Conservation (phyloP, 2,329 filamentous ascomycete genomes). For the Nannizziopsis arthrosporioides region DNA sequence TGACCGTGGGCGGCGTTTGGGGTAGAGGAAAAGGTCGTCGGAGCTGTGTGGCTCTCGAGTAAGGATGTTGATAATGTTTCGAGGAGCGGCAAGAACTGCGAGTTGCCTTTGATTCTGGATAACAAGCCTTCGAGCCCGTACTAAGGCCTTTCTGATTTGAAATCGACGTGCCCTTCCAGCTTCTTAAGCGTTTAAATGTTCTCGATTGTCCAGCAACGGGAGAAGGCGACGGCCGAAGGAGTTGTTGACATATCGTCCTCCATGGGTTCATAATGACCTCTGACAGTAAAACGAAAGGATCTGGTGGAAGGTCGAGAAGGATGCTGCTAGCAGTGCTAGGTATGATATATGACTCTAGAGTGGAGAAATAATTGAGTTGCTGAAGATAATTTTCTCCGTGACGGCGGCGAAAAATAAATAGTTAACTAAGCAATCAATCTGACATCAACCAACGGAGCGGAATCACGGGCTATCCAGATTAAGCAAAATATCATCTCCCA, state of each 20-base stretch:
- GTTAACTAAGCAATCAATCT: background rate
- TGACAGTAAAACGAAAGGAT: too few relatives aligned
- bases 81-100: background rate
- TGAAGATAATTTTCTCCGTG: background rate
- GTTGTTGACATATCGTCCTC: slow-evolving; percentile 5
- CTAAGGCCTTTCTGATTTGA: slow-evolving; percentile 2
- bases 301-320: background rate
- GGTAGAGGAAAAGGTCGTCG: slow-evolving; percentile 31
- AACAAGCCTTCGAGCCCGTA: background rate
- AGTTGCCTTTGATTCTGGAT: background rate
- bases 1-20: slow-evolving; percentile 58
- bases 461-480: background rate
- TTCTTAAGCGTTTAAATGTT: background rate
- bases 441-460: slow-evolving; percentile 1
- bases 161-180: slow-evolving; percentile 2
- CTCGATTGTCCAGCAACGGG: background rate
- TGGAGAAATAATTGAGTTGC: background rate
- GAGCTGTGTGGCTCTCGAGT: slow-evolving; percentile 4
- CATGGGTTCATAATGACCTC: slow-evolving; percentile 5
- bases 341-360: background rate
- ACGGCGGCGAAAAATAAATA: background rate
- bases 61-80: background rate
- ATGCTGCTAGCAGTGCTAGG: background rate
- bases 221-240: slow-evolving; percentile 5
- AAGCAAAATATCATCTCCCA: slow-evolving; percentile 5